These are phyloP conservation scores for Saccharomyces hybrid DNA, from an alignment of 1,139 yeast genomes.

Conservation along the genomic window DNA sequence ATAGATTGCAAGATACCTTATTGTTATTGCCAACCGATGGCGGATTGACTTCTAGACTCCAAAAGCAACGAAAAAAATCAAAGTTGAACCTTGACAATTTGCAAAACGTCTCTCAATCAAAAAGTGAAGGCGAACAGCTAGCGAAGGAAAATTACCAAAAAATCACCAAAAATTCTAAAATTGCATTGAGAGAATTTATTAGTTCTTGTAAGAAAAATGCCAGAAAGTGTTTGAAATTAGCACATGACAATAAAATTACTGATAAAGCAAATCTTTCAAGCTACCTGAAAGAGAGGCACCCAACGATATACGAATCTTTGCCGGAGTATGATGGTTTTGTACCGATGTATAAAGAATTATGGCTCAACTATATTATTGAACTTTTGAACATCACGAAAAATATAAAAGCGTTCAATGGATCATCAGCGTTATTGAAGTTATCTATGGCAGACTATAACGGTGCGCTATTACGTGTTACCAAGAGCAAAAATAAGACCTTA, in stretches of 20 bases:
- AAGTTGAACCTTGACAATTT: constrained; percentile 13
- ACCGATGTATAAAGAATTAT: constrained; percentile 27
- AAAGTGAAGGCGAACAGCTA: neutral
- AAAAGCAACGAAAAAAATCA: constrained; percentile 12
- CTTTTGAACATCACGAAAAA: constrained; percentile 21
- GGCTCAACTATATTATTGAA: constrained; percentile 31
- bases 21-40: constrained; percentile 32
- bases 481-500: constrained; percentile 49
- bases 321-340: constrained; percentile 23
- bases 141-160: constrained; percentile 16
- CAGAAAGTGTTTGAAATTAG: constrained; percentile 15
- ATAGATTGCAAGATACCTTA: constrained; percentile 25
- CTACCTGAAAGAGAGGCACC: constrained; percentile 15
- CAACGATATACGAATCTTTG: constrained; percentile 14
- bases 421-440: constrained; percentile 43
- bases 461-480: constrained; percentile 51
- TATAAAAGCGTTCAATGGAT: constrained; percentile 16
- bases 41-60: constrained; percentile 20
- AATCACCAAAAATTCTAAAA: constrained; percentile 26
- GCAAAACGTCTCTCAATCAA: constrained; percentile 2
- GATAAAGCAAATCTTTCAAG: constrained; percentile 9
- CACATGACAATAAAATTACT: constrained; percentile 14
- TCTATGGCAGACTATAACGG: constrained; percentile 85
- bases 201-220: constrained; percentile 15
- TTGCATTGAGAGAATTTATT: constrained; percentile 24